These are phyloP conservation scores for Neofusicoccum sp. DNA, from an alignment of 2,329 filamentous ascomycete species.

Conservation along the genomic window DNA sequence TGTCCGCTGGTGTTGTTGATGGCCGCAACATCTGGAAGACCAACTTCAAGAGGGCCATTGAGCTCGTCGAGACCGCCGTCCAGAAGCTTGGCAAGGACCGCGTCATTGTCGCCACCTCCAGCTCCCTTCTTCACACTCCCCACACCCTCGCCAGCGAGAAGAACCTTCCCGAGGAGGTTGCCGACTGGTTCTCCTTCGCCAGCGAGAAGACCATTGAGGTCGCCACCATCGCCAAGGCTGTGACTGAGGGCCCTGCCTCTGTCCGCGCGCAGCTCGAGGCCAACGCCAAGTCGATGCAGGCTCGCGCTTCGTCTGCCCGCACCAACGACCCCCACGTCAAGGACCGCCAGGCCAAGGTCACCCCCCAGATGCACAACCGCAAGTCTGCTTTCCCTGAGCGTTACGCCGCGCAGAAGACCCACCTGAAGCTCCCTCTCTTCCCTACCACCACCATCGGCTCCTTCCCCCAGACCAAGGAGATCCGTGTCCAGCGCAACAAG, in stretches of 20 bases:
- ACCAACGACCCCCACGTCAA: constrained; percentile 98
- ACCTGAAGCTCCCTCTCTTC: constrained; percentile 93
- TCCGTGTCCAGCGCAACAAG: constrained; percentile 94
- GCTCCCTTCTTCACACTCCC: constrained; percentile 95
- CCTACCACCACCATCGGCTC: constrained; percentile 99
- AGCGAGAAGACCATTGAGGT: constrained; percentile 91
- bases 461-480: constrained; percentile 99
- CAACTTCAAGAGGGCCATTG: constrained; percentile 94
- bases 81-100: constrained; percentile 97
- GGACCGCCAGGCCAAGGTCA: constrained; percentile 89
- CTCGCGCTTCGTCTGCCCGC: constrained; percentile 85
- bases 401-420: constrained; percentile 84
- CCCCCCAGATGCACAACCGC: constrained; percentile 82
- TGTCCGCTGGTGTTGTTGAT: constrained; percentile 95
- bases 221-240: constrained; percentile 91
- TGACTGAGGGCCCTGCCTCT: constrained; percentile 84
- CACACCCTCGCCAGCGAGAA: constrained; percentile 98
- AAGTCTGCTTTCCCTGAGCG: constrained; percentile 83
- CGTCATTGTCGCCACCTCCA: constrained; percentile 94
- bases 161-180: constrained; percentile 90
- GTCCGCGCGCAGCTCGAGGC: constrained; percentile 89
- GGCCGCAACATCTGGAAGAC: constrained; percentile 99
- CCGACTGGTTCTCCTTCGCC: constrained; percentile 98
- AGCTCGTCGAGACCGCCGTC: constrained; percentile 82
- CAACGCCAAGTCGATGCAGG: constrained; percentile 90